phyloP scores from a whole-genome alignment of 768 basidiomycete species.

The Dioszegia hungarica region DNA sequence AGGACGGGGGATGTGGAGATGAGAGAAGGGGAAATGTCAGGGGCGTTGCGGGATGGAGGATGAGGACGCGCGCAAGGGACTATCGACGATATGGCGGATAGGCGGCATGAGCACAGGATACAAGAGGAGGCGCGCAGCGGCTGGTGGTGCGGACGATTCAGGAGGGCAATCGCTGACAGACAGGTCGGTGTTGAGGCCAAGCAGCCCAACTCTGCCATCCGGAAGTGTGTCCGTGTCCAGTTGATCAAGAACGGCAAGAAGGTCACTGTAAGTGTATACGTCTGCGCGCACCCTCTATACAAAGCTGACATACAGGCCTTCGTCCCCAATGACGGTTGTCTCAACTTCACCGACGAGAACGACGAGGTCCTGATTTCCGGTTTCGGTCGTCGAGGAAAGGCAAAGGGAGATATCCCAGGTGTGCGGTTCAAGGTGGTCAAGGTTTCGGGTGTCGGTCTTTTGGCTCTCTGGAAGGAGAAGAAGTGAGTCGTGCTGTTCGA shows the following conservation, averaged over 20 bases:
- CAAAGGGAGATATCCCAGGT: constrained; percentile 99
- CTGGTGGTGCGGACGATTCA: not conserved
- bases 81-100: not conserved
- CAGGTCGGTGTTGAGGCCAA: constrained; percentile 97
- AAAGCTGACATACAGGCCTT: constrained; percentile 60
- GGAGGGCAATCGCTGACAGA: not conserved
- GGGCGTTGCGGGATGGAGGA: not conserved
- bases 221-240: constrained; percentile 99
- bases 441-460: constrained; percentile 97
- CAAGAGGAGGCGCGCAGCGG: not conserved
- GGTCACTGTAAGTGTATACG: constrained; percentile 70
- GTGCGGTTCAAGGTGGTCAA: constrained; percentile 99
- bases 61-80: not conserved
- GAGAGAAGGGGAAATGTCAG: not conserved
- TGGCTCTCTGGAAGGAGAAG: constrained; percentile 99
- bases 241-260: constrained; percentile 99
- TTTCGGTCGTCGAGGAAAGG: constrained; percentile 99
- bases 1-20: not conserved
- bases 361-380: constrained; percentile 99
- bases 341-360: constrained; percentile 81
- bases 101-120: not conserved
- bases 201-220: constrained; percentile 99
- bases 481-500: constrained; percentile 54
- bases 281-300: no score
- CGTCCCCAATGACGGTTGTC: constrained; percentile 63